Base-by-base conservation (phyloP, 257 asterid species). In the Buddleja alternifolia region DNA sequence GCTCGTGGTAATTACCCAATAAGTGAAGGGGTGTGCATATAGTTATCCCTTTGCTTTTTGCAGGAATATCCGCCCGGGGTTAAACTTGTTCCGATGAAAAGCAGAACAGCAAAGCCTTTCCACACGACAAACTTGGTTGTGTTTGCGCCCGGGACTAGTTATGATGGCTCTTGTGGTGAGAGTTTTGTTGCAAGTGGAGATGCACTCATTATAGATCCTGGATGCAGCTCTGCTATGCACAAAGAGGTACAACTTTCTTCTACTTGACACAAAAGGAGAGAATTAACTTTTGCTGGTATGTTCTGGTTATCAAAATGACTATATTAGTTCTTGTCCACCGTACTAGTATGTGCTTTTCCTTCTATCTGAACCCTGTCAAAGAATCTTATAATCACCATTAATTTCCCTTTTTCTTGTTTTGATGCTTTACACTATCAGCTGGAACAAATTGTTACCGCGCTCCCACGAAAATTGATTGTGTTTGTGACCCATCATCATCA, bases 11-110 rank as follows among this genome's bases (percentile, higher is more conserved):
- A 29, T 29, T 29, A 1, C 34, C 34, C 34, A 29, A 2, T 29
- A 29, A 29, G 34, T 29, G 34, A 29, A 29, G 34, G 34, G 34
- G 34, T 29, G 34, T 29, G 2, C 34, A 29, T 29, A 29, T 29
- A 29, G 5, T 29, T 29, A 29, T 29, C 34, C 50, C 37, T 47
- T 68, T 65, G 60, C 63, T 41, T 53, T 65, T 51, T 64, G 56
- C 82, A 93, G 97, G 99, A 90, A 78, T 93, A 88, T 77, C 99
- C 97, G 67, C 91, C 87, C 23, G 96, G 97, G 23, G 83, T 93
- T 45, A 90, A 79, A 71, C 41, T 90, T 75, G 73, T 93, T 45
- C 99, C 97, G 23, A 88, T 93, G 99, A 82, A 77, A 76, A 93
- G 99, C 82, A 78, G 94, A 82, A 93, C 97, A 51, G 77, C 78